Evolutionary conservation across 208 protist genomes (phyloP).

Genomic region (Porcisia deanei): DNA sequence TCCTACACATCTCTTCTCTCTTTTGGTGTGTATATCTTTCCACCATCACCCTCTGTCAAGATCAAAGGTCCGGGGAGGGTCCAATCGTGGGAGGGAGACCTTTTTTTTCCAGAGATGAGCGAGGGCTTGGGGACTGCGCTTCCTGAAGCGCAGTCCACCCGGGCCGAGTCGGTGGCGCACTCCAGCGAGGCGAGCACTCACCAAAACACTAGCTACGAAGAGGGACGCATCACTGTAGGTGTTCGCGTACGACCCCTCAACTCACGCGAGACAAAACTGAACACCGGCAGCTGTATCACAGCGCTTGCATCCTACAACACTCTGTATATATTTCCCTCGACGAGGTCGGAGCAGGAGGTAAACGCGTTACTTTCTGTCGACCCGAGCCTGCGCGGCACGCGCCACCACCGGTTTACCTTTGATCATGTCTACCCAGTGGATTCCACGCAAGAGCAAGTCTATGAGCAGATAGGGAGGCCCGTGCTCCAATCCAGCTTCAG

Average conservation of each 20-base stretch:
- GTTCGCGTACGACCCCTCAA: conserved; percentile 76
- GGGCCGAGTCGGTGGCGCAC: background rate
- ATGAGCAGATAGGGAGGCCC: conserved; percentile 83
- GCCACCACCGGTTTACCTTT: conserved; percentile 70
- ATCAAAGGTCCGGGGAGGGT: too few species aligned
- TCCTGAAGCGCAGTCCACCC: background rate
- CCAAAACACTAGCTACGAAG: conserved; percentile 40
- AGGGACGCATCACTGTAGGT: conserved; percentile 75
- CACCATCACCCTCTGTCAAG: too few species aligned
- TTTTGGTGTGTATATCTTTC: background rate
- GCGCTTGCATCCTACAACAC: conserved; percentile 50
- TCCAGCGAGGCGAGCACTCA: background rate
- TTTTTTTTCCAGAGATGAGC: conserved; percentile 1
- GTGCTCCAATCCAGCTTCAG: conserved; percentile 86
- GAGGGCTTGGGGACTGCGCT: background rate
- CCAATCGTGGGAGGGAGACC: too few species aligned
- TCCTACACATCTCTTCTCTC: background rate
- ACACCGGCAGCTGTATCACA: conserved; percentile 29
- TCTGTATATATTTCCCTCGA: conserved; percentile 39
- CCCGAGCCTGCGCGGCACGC: conserved; percentile 11
- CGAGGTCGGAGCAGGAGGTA: conserved; percentile 12
- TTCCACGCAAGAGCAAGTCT: conserved; percentile 77
- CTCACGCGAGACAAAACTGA: conserved; percentile 40
- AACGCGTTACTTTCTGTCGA: conserved; percentile 9
- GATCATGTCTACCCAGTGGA: conserved; percentile 67